phyloP scores from a whole-genome alignment of 306 rosid species.

The Styphnolobium japonicum region DNA sequence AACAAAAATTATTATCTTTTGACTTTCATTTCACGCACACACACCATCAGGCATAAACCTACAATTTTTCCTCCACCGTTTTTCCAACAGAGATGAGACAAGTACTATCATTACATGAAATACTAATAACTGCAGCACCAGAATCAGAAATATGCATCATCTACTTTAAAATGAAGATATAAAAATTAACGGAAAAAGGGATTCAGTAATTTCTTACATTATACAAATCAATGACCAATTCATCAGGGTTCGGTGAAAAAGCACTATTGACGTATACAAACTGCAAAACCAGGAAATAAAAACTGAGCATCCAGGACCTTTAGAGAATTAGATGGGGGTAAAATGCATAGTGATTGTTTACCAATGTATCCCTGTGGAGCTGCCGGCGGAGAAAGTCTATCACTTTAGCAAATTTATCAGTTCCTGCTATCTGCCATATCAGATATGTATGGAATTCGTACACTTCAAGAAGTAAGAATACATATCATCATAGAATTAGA shows the following conservation, averaged over 20 bases:
- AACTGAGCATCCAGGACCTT: constrained; percentile 26
- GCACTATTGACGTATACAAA: constrained; percentile 93
- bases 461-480: not conserved
- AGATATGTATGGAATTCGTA: not conserved
- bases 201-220: constrained; percentile 52
- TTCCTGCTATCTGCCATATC: constrained; percentile 65
- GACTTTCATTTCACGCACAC: not conserved
- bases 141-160: constrained; percentile 3
- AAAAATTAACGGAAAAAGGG: not conserved
- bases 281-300: constrained; percentile 45
- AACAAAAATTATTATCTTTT: not conserved
- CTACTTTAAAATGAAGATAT: not conserved
- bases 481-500: not conserved
- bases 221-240: constrained; percentile 74
- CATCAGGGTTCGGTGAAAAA: constrained; percentile 95
- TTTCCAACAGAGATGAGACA: not conserved
- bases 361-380: constrained; percentile 91
- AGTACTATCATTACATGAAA: not conserved
- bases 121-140: not conserved
- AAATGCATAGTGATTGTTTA: constrained; percentile 24
- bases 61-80: not conserved
- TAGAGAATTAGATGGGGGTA: not conserved
- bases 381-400: constrained; percentile 88
- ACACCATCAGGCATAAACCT: not conserved
- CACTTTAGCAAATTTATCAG: constrained; percentile 91